phyloP scores from a whole-genome alignment of 2,329 filamentous ascomycete species.

The Verticillium albo-atrum region DNA sequence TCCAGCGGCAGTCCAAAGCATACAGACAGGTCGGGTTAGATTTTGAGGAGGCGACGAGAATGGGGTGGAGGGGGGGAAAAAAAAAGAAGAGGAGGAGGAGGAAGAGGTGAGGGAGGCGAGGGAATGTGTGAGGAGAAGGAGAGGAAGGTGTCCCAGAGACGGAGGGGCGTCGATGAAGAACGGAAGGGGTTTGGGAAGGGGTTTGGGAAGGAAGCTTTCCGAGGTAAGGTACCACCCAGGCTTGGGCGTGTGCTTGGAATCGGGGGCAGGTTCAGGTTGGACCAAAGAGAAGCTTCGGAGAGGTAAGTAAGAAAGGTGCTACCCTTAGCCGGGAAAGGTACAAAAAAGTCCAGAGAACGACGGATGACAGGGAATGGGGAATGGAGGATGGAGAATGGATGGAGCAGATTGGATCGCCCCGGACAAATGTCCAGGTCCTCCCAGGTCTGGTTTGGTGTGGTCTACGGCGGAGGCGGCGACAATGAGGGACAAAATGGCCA shows the following conservation, averaged over 20 bases:
- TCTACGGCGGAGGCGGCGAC: neutral
- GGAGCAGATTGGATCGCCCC: neutral
- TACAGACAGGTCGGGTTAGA: neutral
- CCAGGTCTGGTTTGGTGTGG: neutral
- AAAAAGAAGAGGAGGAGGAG: constrained; percentile 2
- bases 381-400: neutral
- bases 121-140: constrained; percentile 1
- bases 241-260: neutral
- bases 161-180: neutral
- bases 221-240: neutral
- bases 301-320: neutral
- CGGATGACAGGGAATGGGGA: neutral
- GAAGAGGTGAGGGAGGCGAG: neutral
- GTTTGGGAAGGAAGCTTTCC: constrained; percentile 1
- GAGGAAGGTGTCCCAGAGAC: neutral
- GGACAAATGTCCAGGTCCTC: neutral
- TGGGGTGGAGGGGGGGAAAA: constrained; percentile 1
- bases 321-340: neutral
- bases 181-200: neutral
- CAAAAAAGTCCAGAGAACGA: neutral
- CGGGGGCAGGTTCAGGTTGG: neutral
- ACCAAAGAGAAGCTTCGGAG: neutral
- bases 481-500: neutral
- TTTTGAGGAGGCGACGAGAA: constrained; percentile 5
- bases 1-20: neutral